Percentiles rank a stretch among this genome's conserved stretches.
phyloP scores from a whole-genome alignment of 2,329 filamentous ascomycete genomes.

The Aspergillus piperis region DNA sequence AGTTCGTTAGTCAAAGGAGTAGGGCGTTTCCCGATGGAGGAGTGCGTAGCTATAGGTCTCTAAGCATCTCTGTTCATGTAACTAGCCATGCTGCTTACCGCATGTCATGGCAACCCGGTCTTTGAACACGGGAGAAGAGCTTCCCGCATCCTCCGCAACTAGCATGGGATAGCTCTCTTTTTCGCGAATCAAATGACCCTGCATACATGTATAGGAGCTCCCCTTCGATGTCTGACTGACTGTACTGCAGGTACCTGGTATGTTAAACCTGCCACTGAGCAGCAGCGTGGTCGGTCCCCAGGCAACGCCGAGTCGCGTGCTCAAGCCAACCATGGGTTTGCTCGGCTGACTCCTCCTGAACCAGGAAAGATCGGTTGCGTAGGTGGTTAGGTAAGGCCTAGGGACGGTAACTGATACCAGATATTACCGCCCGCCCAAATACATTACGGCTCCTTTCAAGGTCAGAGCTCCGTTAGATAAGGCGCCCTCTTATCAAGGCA shows the following conservation, averaged over 20 bases:
- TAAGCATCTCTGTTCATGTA: background rate
- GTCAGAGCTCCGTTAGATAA: conserved; percentile 8
- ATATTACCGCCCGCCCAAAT: background rate
- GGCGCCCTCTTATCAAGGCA: conserved; percentile 6
- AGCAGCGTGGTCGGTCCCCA: conserved; percentile 7
- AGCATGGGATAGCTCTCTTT: background rate
- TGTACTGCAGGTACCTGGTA: conserved; percentile 10
- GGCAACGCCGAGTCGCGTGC: conserved; percentile 11
- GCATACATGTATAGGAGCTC: conserved; percentile 1
- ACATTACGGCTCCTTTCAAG: background rate
- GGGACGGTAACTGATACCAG: conserved; percentile 1
- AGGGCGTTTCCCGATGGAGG: background rate
- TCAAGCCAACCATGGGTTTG: conserved; percentile 2
- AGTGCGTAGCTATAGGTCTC: background rate
- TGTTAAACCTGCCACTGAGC: background rate
- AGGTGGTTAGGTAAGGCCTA: background rate
- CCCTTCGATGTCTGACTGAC: background rate
- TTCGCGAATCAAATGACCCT: conserved; percentile 7
- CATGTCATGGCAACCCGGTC: too few relatives aligned
- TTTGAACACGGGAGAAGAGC: background rate
- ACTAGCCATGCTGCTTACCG: background rate
- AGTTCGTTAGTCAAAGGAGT: background rate
- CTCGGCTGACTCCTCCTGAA: conserved; percentile 11
- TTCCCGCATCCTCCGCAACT: background rate
- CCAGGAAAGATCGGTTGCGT: conserved; percentile 2